Base-by-base conservation (phyloP, 2,329 filamentous ascomycete species). In the Diaporthe helianthi region DNA sequence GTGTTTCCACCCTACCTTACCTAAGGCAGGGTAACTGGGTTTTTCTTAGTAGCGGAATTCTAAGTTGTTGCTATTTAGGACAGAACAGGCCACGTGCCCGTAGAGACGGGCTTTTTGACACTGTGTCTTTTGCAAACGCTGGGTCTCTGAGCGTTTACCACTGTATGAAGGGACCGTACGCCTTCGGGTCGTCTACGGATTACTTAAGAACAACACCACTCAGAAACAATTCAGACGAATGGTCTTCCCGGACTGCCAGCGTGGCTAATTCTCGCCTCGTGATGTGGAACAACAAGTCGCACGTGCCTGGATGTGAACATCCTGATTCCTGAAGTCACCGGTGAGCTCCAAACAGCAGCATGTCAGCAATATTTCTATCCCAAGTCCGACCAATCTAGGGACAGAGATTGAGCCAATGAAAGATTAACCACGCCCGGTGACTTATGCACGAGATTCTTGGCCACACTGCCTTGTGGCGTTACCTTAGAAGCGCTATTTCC, bases 371-470 rank as follows among this genome's bases (percentile, higher is more conserved):
- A 22, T 49, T 19, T 38, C 49, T 12, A 19, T 24, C 22, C 26
- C 9, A 17, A 33, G n/a, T 22, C 15, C 10, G 10, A 31, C 12
- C 44, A n/a, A 63, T 36, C 13, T 36, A 36, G n/a, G 29, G n/a
- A n/a, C 19, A 49, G 3, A 49, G 10, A 1, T 13, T 31, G 9
- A 31, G 15, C 44, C 44, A 49, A 49, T 63, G 8, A 19, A 17
- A 33, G 4, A 26, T n/a, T 7, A 24, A 12, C 36, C 36, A n/a
- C 29, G n/a, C n/a, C n/a, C n/a, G 31, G n/a, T 46, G n/a, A 22
- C 58, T 63, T 63, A 49, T 63, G 44, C 58, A 49, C 1, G 58
- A 63, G 19, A 24, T 26, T 49, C 49, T n/a, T 63, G 19, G 6
- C 2, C n/a, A n/a, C 24, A 41, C 38, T 26, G 55, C 26, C 5